Percentiles rank a stretch among this genome's conserved stretches.
Conservation (phyloP, 257 asterid species). For the Gentiana straminea region DNA sequence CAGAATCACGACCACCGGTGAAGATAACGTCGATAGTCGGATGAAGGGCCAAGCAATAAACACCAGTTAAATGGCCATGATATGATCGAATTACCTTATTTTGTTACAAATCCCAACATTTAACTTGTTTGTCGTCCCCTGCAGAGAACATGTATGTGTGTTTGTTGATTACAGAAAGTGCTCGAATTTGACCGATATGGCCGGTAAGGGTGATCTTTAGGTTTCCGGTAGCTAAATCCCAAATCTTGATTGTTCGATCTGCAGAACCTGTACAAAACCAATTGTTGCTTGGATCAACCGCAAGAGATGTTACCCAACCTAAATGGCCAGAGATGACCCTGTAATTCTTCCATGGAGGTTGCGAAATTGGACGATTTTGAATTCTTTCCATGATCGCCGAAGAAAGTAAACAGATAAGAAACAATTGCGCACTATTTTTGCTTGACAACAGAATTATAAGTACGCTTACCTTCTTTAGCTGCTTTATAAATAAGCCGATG, state of each 20-base stretch:
- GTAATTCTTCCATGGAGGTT: slow-evolving; percentile 92
- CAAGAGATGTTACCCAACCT: slow-evolving; percentile 88
- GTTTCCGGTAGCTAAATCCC: slow-evolving; percentile 85
- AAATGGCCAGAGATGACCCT: slow-evolving; percentile 94
- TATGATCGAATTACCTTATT: slow-evolving; percentile 95
- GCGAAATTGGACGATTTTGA: slow-evolving; percentile 95
- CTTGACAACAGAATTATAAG: no score
- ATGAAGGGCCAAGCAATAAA: slow-evolving; percentile 91
- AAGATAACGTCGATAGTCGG: slow-evolving; percentile 81
- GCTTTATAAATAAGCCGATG: no score
- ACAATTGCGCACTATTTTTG: no score
- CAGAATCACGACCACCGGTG: slow-evolving; percentile 99
- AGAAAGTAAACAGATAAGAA: slow-evolving; percentile 8
- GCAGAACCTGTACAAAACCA: slow-evolving; percentile 98
- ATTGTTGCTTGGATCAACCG: slow-evolving; percentile 81
- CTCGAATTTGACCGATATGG: slow-evolving; percentile 87
- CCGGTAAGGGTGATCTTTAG: slow-evolving; percentile 87
- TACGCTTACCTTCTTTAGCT: no score
- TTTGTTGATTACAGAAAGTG: slow-evolving; percentile 75
- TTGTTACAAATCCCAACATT: slow-evolving; percentile 99
- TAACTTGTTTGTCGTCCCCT: slow-evolving; percentile 95
- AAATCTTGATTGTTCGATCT: slow-evolving; percentile 90
- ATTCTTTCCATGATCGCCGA: slow-evolving; percentile 98
- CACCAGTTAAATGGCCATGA: slow-evolving; percentile 98
- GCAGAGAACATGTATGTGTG: slow-evolving; percentile 99